These are phyloP conservation scores for Irpex sp. DNA, from an alignment of 1,284 basidiomycete genomes.

Conservation along the genomic window DNA sequence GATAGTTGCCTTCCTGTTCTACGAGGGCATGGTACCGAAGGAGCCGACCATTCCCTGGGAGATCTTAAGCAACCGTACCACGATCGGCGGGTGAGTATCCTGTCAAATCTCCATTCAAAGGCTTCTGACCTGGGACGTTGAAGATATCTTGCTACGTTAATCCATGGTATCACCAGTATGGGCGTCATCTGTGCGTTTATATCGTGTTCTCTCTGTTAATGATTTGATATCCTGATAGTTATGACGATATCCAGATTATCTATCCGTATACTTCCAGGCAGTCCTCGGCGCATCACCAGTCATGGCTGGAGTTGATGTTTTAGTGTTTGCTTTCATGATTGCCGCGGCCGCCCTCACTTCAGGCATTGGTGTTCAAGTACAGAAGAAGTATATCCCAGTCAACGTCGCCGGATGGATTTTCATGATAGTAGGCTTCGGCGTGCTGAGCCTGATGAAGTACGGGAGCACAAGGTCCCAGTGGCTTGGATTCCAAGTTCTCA, in stretches of 20 bases:
- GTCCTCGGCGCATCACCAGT: constrained; percentile 25
- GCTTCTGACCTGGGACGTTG: too few species aligned
- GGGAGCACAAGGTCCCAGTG: constrained; percentile 25
- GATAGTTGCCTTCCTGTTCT: constrained; percentile 13
- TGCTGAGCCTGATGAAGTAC: constrained; percentile 22
- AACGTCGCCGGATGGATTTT: constrained; percentile 27
- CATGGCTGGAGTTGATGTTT: constrained; percentile 22
- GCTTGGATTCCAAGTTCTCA: constrained; percentile 31
- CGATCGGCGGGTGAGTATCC: constrained; percentile 10
- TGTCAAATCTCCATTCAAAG: too few species aligned
- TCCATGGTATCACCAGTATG: constrained; percentile 16
- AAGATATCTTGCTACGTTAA: constrained; percentile 10
- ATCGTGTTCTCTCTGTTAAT: not conserved
- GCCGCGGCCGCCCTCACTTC: constrained; percentile 21
- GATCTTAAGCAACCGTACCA: constrained; percentile 14
- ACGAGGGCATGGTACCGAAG: constrained; percentile 11
- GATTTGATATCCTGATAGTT: not conserved
- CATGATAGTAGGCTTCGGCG: constrained; percentile 26
- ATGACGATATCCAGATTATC: constrained; percentile 23
- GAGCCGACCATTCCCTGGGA: constrained; percentile 18
- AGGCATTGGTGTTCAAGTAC: constrained; percentile 19
- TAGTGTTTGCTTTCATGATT: constrained; percentile 20
- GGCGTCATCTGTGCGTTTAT: constrained; percentile 14
- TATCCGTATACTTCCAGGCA: constrained; percentile 39
- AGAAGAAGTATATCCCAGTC: constrained; percentile 21